Conservation (phyloP, 2,329 filamentous ascomycete species). For the Cucurbitaria berberidis region DNA sequence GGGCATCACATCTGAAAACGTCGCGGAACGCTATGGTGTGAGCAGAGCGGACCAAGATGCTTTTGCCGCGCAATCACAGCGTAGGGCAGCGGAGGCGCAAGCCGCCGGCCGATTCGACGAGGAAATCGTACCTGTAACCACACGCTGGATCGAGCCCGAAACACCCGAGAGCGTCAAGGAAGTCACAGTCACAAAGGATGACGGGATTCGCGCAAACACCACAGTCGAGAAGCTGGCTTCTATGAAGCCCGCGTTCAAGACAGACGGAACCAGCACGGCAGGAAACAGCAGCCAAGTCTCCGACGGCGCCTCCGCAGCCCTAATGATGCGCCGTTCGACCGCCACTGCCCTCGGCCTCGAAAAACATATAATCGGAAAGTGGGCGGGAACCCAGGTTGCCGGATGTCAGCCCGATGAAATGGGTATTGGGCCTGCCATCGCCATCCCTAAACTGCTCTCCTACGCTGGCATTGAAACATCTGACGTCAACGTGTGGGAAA, state of each 20-base stretch:
- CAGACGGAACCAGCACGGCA: constrained; percentile 78
- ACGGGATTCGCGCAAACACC: constrained; percentile 76
- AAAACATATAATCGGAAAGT: constrained; percentile 77
- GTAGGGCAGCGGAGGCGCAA: constrained; percentile 73
- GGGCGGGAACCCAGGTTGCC: constrained; percentile 75
- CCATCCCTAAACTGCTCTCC: constrained; percentile 80
- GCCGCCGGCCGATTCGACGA: constrained; percentile 71
- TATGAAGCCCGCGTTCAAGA: constrained; percentile 85
- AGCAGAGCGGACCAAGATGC: constrained; percentile 78
- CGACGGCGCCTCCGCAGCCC: constrained; percentile 82
- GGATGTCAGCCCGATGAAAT: constrained; percentile 91
- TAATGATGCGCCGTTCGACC: constrained; percentile 84
- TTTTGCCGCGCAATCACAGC: constrained; percentile 78
- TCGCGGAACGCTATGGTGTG: constrained; percentile 77
- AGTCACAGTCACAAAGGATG: constrained; percentile 76
- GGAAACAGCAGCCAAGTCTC: constrained; percentile 86
- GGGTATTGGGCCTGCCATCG: constrained; percentile 86
- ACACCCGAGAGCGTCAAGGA: constrained; percentile 56
- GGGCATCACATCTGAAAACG: constrained; percentile 90
- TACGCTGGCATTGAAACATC: constrained; percentile 68
- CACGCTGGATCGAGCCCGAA: constrained; percentile 70
- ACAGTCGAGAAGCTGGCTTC: constrained; percentile 73
- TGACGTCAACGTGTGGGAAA: constrained; percentile 87
- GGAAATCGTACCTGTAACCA: constrained; percentile 83
- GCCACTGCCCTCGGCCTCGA: constrained; percentile 75